These are phyloP conservation scores for Dioscorea dumetorum DNA, from an alignment of 106 monocot genomes.

Conservation along the genomic window DNA sequence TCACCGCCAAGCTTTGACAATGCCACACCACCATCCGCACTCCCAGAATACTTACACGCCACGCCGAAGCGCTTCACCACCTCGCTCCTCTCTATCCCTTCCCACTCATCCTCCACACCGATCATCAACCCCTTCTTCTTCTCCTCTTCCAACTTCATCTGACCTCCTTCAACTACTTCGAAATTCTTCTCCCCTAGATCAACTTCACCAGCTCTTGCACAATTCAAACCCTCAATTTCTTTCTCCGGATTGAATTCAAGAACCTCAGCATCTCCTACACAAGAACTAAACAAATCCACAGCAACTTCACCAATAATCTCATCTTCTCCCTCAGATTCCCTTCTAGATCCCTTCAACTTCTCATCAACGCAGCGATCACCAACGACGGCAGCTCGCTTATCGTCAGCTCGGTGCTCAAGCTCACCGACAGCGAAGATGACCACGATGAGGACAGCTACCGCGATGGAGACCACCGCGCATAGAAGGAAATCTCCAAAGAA, in stretches of 20 bases:
- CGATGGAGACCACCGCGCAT: constrained; percentile 32
- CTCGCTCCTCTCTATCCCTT: constrained; percentile 71
- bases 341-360: not conserved
- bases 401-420: not conserved
- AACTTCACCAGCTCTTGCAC: not conserved
- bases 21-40: constrained; percentile 16
- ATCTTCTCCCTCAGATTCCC: not conserved
- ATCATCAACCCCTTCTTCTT: constrained; percentile 18
- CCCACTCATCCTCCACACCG: constrained; percentile 63
- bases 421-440: constrained; percentile 12
- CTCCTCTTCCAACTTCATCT: not conserved
- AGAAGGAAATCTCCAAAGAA: constrained; percentile 47
- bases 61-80: constrained; percentile 39
- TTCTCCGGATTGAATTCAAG: not conserved
- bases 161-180: not conserved
- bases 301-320: not conserved
- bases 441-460: constrained; percentile 36
- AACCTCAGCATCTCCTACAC: not conserved
- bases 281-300: not conserved
- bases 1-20: constrained; percentile 42
- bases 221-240: not conserved
- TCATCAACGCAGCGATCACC: not conserved
- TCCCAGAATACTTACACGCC: constrained; percentile 30
- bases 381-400: not conserved
- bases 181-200: not conserved